Evolutionary conservation across 495 filamentous ascomycete genomes (phyloP).

Genomic region (Annulohypoxylon nitens): DNA sequence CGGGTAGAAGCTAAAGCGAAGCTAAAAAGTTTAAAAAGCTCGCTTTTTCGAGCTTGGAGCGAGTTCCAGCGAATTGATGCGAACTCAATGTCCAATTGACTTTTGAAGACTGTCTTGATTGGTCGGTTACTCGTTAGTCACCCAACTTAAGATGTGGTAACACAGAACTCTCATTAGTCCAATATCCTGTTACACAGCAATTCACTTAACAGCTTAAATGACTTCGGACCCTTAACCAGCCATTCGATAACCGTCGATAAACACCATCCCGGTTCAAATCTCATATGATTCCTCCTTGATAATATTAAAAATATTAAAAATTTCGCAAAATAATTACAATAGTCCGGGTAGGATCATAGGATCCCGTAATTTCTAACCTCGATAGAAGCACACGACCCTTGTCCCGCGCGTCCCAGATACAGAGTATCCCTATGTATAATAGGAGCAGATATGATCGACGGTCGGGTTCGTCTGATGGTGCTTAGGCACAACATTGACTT

Average conservation of each 20-base stretch:
- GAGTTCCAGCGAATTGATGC: not conserved
- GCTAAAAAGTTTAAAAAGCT: not conserved
- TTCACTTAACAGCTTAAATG: not conserved
- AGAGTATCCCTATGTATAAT: constrained; percentile 22
- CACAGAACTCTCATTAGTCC: constrained; percentile 25
- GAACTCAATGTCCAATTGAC: constrained; percentile 5
- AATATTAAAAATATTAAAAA: not conserved
- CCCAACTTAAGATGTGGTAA: constrained; percentile 6
- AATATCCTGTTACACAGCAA: constrained; percentile 23
- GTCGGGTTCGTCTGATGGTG: constrained; percentile 42
- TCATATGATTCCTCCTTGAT: constrained; percentile 5
- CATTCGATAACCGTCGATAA: constrained; percentile 2
- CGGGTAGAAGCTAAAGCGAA: constrained; percentile 14
- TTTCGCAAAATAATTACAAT: not conserved
- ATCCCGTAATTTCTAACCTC: constrained; percentile 13
- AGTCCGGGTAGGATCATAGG: constrained; percentile 6
- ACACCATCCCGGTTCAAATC: not conserved
- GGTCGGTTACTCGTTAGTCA: not conserved
- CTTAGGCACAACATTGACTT: constrained; percentile 42
- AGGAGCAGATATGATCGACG: constrained; percentile 41
- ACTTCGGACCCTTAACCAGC: not conserved
- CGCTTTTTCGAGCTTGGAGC: not conserved
- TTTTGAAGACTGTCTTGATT: constrained; percentile 23
- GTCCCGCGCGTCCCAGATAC: not conserved
- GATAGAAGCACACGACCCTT: constrained; percentile 14